A percentile compares a stretch with the other conserved stretches of the same genome.
phyloP scores from a whole-genome alignment of 2,329 filamentous ascomycete species.

The Aspergillus tubingensis region DNA sequence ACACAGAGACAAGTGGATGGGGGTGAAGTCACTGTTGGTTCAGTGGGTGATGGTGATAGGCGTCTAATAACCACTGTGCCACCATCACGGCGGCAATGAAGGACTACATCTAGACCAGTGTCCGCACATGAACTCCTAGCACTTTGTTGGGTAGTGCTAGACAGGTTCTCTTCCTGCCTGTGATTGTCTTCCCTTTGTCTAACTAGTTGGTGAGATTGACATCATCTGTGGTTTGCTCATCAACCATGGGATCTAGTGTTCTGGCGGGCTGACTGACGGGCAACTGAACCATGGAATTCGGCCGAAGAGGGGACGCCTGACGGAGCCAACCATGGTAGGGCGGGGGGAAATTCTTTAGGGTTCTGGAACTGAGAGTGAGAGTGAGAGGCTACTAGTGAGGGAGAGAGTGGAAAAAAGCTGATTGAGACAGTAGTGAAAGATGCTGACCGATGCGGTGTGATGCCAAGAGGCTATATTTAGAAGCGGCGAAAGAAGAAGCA shows the following conservation, averaged over 20 bases:
- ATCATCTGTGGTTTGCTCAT: too few species aligned
- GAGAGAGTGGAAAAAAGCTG: background rate
- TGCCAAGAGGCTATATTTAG: constrained; percentile 10
- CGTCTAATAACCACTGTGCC: background rate
- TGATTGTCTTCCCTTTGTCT: background rate
- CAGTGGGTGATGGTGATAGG: background rate
- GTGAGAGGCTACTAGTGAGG: background rate
- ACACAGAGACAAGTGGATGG: background rate
- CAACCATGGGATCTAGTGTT: too few species aligned
- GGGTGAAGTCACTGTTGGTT: background rate
- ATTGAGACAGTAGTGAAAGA: background rate
- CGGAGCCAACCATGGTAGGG: too few species aligned
- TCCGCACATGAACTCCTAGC: background rate
- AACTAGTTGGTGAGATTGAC: too few species aligned
- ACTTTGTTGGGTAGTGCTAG: background rate
- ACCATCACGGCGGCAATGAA: background rate
- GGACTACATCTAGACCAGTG: background rate
- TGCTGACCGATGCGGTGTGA: constrained; percentile 4
- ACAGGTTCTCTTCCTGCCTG: background rate
- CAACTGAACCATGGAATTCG: background rate
- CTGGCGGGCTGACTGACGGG: background rate
- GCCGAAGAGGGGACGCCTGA: too few species aligned
- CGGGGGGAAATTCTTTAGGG: background rate
- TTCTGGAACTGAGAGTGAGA: background rate
- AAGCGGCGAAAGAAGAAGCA: background rate